Percentiles rank a stretch among this genome's conserved stretches.
phyloP scores from a whole-genome alignment of 306 rosid genomes.

The Luffa aegyptiaca region DNA sequence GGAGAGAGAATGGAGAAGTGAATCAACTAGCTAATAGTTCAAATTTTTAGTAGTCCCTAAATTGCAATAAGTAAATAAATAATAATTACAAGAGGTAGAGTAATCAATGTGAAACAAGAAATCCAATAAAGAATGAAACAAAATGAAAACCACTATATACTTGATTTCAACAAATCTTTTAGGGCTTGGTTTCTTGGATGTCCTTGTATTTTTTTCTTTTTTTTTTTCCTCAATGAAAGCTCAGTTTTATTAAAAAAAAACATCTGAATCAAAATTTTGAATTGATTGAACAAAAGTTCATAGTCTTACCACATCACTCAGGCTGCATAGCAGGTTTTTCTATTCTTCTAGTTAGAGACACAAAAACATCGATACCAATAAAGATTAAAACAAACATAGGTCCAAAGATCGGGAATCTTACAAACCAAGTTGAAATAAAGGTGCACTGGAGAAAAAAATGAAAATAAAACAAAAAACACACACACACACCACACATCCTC shows the following conservation, averaged over 20 bases:
- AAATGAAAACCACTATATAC: background rate
- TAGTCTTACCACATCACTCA: background rate
- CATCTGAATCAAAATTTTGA: background rate
- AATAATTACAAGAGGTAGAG: background rate
- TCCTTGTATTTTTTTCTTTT: too few species aligned
- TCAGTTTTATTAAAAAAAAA: too few species aligned
- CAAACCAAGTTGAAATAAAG: background rate
- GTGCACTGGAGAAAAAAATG: background rate
- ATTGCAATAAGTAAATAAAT: background rate
- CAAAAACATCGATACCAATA: background rate
- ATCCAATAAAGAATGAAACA: background rate
- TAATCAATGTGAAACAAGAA: background rate
- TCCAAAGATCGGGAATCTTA: background rate
- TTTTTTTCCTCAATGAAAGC: too few species aligned
- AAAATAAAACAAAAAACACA: background rate
- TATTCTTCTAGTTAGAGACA: background rate
- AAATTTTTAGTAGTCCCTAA: background rate
- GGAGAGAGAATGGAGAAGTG: slow-evolving; percentile 24
- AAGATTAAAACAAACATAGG: background rate
- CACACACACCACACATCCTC: too few species aligned
- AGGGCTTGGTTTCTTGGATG: too few species aligned
- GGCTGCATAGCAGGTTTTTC: background rate
- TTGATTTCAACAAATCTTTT: background rate
- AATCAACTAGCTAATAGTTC: background rate
- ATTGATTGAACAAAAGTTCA: background rate